phyloP scores from a whole-genome alignment of 805 yeast species.

The Zygosaccharomyces bisporus region DNA sequence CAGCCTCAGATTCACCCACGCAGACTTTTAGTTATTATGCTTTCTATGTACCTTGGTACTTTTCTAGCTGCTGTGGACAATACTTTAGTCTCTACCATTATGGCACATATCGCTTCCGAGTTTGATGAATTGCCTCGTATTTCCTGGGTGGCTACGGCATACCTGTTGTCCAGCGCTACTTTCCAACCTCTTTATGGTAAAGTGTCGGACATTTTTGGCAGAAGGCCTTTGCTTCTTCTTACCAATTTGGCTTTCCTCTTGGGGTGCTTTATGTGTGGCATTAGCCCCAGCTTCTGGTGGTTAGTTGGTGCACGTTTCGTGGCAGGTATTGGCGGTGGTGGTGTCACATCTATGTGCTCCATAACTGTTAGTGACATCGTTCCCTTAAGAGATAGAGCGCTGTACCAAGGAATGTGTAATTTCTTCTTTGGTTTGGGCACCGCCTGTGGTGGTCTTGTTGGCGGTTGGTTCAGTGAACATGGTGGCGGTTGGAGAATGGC shows the following conservation, averaged over 20 bases:
- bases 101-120: slow-evolving; percentile 66
- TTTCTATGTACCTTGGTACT: slow-evolving; percentile 44
- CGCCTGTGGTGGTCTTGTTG: slow-evolving; percentile 62
- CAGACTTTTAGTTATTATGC: slow-evolving; percentile 35
- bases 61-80: slow-evolving; percentile 65
- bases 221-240: slow-evolving; percentile 49
- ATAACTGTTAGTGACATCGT: slow-evolving; percentile 76
- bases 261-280: slow-evolving; percentile 55
- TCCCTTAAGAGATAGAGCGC: slow-evolving; percentile 70
- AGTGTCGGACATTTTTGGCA: slow-evolving; percentile 67
- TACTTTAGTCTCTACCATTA: slow-evolving; percentile 62
- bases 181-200: slow-evolving; percentile 74
- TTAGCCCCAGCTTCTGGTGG: slow-evolving; percentile 44
- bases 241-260: slow-evolving; percentile 55
- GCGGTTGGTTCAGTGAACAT: slow-evolving; percentile 54
- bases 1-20: slow-evolving; percentile 14
- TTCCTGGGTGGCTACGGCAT: slow-evolving; percentile 73
- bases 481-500: slow-evolving; percentile 63
- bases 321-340: slow-evolving; percentile 90
- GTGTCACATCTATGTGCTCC: slow-evolving; percentile 67
- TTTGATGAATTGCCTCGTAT: slow-evolving; percentile 58
- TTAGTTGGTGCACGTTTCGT: slow-evolving; percentile 59
- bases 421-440: slow-evolving; percentile 75
- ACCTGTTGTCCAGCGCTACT: slow-evolving; percentile 63
- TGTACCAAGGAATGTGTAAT: slow-evolving; percentile 80